A percentile compares a stretch with the other conserved stretches of the same genome.
Evolutionary conservation across 441 rosid species (phyloP).

Genomic region (Lepidium campestre): DNA sequence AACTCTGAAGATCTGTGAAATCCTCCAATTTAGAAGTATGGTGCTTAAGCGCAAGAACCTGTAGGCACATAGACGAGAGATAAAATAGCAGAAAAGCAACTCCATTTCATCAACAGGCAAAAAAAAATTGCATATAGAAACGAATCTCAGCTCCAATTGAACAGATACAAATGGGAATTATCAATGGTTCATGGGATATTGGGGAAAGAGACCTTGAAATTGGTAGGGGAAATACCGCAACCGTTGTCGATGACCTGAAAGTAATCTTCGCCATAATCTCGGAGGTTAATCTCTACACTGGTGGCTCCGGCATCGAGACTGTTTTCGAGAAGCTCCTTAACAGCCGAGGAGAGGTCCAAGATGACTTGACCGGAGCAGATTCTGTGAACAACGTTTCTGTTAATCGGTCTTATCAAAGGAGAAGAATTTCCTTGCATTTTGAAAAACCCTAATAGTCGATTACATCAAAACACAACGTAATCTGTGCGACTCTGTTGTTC

Average conservation of each 20-base stretch:
- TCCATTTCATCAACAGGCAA: background rate
- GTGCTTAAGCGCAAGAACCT: slow-evolving; percentile 89
- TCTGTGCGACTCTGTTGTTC: background rate
- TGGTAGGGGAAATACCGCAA: slow-evolving; percentile 76
- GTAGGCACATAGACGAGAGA: background rate
- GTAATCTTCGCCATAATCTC: slow-evolving; percentile 73
- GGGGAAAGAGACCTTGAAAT: slow-evolving; percentile 52
- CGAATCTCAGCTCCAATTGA: background rate
- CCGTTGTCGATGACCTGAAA: slow-evolving; percentile 97
- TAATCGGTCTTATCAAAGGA: slow-evolving; percentile 59
- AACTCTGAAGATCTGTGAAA: slow-evolving; percentile 73
- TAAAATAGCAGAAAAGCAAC: background rate
- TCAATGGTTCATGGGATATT: background rate
- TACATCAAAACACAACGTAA: background rate
- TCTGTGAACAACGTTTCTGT: slow-evolving; percentile 68
- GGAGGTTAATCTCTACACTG: slow-evolving; percentile 67
- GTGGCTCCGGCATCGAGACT: slow-evolving; percentile 97
- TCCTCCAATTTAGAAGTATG: slow-evolving; percentile 85
- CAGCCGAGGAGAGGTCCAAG: slow-evolving; percentile 84
- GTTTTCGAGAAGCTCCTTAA: slow-evolving; percentile 94
- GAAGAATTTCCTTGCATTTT: slow-evolving; percentile 10
- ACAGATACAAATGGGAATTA: background rate
- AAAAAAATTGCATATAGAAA: background rate
- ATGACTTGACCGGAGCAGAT: slow-evolving; percentile 95
- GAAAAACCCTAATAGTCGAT: background rate